A percentile compares a stretch with the other conserved stretches of the same genome.
Conservation (phyloP, 495 filamentous ascomycete species). For the Parmelia sp. region DNA sequence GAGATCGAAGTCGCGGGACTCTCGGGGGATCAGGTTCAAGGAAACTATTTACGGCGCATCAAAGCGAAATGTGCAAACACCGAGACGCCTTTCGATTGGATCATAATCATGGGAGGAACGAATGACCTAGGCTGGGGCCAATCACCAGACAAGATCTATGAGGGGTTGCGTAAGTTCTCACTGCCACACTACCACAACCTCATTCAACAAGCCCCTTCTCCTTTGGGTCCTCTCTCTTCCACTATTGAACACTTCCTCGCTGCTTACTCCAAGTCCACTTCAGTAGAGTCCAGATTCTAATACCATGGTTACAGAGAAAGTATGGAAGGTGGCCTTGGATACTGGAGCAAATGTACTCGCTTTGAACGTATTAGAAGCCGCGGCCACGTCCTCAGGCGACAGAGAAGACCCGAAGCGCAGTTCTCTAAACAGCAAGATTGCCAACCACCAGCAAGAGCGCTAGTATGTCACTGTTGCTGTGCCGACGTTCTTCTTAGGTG, state of each 20-base stretch:
- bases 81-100: conserved; percentile 35
- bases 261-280: background rate
- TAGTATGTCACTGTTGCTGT: conserved; percentile 37
- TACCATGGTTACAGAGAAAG: conserved; percentile 23
- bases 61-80: conserved; percentile 37
- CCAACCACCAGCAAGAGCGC: conserved; percentile 38
- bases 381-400: conserved; percentile 32
- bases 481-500: background rate
- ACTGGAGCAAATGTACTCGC: conserved; percentile 50
- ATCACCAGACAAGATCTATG: conserved; percentile 34
- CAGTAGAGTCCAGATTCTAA: conserved; percentile 18
- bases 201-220: background rate
- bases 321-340: conserved; percentile 44
- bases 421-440: conserved; percentile 49
- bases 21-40: conserved; percentile 48
- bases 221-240: background rate
- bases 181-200: conserved; percentile 17
- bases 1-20: conserved; percentile 39
- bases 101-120: conserved; percentile 51
- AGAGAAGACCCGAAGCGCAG: conserved; percentile 30
- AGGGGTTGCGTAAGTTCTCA: conserved; percentile 34
- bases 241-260: background rate
- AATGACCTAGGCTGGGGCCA: conserved; percentile 48
- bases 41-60: conserved; percentile 43
- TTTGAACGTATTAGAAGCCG: conserved; percentile 52